phyloP scores from a whole-genome alignment of 2,329 filamentous ascomycete species.

The Aspergillus neoniger region DNA sequence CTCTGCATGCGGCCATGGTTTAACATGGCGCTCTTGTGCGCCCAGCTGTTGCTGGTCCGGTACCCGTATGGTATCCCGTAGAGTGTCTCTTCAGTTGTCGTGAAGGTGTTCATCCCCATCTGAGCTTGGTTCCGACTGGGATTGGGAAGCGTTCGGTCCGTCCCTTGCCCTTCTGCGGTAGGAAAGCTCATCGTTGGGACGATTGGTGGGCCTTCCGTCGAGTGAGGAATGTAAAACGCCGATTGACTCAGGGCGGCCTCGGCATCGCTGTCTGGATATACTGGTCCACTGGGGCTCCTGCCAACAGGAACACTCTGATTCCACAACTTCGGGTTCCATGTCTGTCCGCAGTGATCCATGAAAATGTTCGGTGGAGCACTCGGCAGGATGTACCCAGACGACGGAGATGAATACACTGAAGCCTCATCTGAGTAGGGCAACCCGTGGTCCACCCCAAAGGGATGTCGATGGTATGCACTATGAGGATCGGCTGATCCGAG shows the following conservation, averaged over 20 bases:
- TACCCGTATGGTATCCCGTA: slow-evolving; percentile 24
- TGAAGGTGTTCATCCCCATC: slow-evolving; percentile 16
- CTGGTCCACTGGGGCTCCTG: slow-evolving; percentile 23
- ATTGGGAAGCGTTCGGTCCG: slow-evolving; percentile 41
- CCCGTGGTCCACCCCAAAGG: slow-evolving; percentile 24
- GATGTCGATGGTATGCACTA: slow-evolving; percentile 25
- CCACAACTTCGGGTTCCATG: slow-evolving; percentile 35
- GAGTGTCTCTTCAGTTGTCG: slow-evolving; percentile 19
- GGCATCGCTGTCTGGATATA: slow-evolving; percentile 34
- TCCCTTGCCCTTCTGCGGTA: slow-evolving; percentile 26
- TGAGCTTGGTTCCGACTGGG: slow-evolving; percentile 30
- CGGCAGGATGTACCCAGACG: slow-evolving; percentile 40
- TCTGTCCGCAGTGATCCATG: slow-evolving; percentile 30
- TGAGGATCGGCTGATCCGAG: slow-evolving; percentile 23
- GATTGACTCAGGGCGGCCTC: slow-evolving; percentile 26
- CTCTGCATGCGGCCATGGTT: slow-evolving; percentile 24
- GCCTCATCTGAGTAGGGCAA: slow-evolving; percentile 40
- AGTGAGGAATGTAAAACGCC: slow-evolving; percentile 29
- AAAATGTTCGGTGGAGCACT: slow-evolving; percentile 33
- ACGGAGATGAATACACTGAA: slow-evolving; percentile 35
- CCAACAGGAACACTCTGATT: slow-evolving; percentile 24
- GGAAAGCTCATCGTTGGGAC: slow-evolving; percentile 26
- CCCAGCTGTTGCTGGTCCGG: slow-evolving; percentile 22
- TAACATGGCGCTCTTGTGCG: slow-evolving; percentile 15
- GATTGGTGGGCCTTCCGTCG: slow-evolving; percentile 30